Percentiles rank a stretch among this genome's conserved stretches.
phyloP scores from a whole-genome alignment of 768 basidiomycete genomes.

The Boletus rubropictus region DNA sequence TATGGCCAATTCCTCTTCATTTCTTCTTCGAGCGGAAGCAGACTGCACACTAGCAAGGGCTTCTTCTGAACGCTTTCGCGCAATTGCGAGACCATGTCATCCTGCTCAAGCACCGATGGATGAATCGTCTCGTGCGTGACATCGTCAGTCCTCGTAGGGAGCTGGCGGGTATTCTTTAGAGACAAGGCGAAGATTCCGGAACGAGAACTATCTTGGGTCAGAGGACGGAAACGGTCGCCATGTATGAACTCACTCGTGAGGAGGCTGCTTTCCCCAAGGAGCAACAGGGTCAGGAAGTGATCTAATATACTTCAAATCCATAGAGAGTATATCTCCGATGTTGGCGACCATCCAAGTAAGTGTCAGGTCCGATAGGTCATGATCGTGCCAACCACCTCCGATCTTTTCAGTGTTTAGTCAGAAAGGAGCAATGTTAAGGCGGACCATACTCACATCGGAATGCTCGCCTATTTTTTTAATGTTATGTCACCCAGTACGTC shows the following conservation, averaged over 20 bases:
- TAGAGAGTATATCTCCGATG: slow-evolving; percentile 47
- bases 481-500: slow-evolving; percentile 2
- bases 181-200: slow-evolving; percentile 53
- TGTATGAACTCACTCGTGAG: slow-evolving; percentile 49
- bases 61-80: slow-evolving; percentile 33
- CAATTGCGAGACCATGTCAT: slow-evolving; percentile 31
- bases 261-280: slow-evolving; percentile 55
- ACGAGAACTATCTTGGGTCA: slow-evolving; percentile 35
- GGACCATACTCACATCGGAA: slow-evolving; percentile 15
- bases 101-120: slow-evolving; percentile 50
- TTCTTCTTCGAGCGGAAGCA: slow-evolving; percentile 50
- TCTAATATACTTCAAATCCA: slow-evolving; percentile 50
- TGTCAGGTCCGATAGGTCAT: slow-evolving; percentile 62
- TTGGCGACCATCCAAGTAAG: slow-evolving; percentile 63
- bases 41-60: slow-evolving; percentile 38
- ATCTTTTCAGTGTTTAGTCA: slow-evolving; percentile 36
- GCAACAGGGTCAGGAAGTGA: slow-evolving; percentile 46
- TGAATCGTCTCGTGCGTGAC: slow-evolving; percentile 58
- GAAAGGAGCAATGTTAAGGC: neutral
- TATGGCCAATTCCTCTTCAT: slow-evolving; percentile 46
- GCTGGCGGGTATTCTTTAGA: slow-evolving; percentile 37
- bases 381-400: slow-evolving; percentile 63
- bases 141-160: slow-evolving; percentile 42
- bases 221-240: neutral
- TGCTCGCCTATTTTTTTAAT: slow-evolving; percentile 24